Conservation (phyloP, 257 asterid genomes). For the Gentiana macrophylla region DNA sequence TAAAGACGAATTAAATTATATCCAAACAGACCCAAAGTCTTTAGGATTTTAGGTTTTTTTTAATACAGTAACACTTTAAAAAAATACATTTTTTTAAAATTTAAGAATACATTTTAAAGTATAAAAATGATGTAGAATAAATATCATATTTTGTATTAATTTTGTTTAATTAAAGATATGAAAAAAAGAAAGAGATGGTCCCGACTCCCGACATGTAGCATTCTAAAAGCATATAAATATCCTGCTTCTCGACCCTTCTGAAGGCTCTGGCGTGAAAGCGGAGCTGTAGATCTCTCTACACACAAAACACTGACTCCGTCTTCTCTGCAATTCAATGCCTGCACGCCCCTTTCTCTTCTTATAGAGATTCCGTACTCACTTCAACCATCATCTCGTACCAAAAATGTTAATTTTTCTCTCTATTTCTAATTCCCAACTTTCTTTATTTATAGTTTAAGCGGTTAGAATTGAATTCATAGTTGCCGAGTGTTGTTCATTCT, state of each 20-base stretch:
- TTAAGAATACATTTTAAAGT: too few relatives aligned
- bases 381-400: not conserved
- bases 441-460: constrained; percentile 1
- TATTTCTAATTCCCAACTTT: not conserved
- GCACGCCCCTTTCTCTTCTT: not conserved
- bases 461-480: not conserved
- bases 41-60: too few relatives aligned
- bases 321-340: not conserved
- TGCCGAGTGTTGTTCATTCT: not conserved
- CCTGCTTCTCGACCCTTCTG: constrained; percentile 47
- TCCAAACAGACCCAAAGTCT: too few relatives aligned
- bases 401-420: constrained; percentile 12
- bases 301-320: constrained; percentile 1
- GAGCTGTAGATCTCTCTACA: constrained; percentile 12
- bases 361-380: constrained; percentile 15
- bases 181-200: too few relatives aligned
- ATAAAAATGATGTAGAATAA: too few relatives aligned
- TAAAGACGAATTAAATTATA: too few relatives aligned
- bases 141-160: too few relatives aligned
- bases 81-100: too few relatives aligned
- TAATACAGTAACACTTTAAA: too few relatives aligned
- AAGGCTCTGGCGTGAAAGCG: constrained; percentile 13
- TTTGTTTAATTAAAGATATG: too few relatives aligned
- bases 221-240: constrained; percentile 10
- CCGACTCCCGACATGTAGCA: too few relatives aligned